Percentiles rank a stretch among this genome's conserved stretches.
Evolutionary conservation across 192 early-diverging fungal species (phyloP).

Genomic region (Backusella sp.): DNA sequence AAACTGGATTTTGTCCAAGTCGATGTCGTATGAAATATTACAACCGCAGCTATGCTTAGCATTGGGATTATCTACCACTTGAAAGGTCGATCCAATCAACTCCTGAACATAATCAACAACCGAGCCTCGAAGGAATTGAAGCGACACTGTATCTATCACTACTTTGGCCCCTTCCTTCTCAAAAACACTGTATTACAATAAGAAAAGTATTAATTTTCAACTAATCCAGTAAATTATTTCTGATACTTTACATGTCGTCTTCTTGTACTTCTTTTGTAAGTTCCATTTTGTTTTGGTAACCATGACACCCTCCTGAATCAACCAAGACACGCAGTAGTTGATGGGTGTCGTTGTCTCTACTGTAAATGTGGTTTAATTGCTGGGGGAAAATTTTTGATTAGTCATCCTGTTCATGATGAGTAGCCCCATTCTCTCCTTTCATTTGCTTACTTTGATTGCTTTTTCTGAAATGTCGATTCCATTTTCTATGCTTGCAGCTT

Average conservation of each 20-base stretch:
- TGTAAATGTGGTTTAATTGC: slow-evolving; percentile 53
- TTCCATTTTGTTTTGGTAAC: slow-evolving; percentile 82
- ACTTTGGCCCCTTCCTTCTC: slow-evolving; percentile 71
- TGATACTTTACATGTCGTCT: slow-evolving; percentile 60
- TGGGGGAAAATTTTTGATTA: slow-evolving; percentile 20
- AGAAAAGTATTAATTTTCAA: not conserved
- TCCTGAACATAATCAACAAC: slow-evolving; percentile 77
- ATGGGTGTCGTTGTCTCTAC: slow-evolving; percentile 43
- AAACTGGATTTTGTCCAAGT: slow-evolving; percentile 33
- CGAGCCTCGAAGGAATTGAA: slow-evolving; percentile 74
- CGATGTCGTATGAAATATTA: slow-evolving; percentile 44
- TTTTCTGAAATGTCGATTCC: slow-evolving; percentile 48
- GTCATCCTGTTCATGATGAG: not conserved
- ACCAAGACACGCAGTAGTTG: slow-evolving; percentile 69
- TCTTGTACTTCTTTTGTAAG: slow-evolving; percentile 61
- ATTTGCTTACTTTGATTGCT: slow-evolving; percentile 45
- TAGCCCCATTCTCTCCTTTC: not conserved
- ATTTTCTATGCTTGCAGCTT: slow-evolving; percentile 11
- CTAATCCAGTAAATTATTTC: not conserved
- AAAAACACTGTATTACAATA: slow-evolving; percentile 47
- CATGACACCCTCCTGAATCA: slow-evolving; percentile 86
- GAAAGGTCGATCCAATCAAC: slow-evolving; percentile 78
- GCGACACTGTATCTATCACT: slow-evolving; percentile 68
- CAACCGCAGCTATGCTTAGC: slow-evolving; percentile 50
- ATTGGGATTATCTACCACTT: slow-evolving; percentile 75